These are phyloP conservation scores for Dendrocalamus sinicus DNA, from an alignment of 176 grass and related monocot species.

Conservation along the genomic window DNA sequence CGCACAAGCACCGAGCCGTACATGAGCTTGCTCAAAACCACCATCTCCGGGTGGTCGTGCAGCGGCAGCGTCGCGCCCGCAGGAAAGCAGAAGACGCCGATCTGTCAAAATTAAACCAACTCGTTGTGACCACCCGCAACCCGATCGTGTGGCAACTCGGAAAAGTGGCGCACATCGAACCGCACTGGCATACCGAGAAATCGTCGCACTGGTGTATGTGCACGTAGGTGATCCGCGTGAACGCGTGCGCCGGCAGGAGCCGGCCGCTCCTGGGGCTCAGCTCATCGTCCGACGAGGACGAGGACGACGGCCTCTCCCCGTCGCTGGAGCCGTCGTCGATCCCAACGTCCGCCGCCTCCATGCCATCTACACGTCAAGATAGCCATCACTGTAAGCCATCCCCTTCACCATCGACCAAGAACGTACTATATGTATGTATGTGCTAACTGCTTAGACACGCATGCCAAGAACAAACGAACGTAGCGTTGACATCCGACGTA, in stretches of 20 bases:
- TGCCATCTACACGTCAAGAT: slow-evolving; percentile 40
- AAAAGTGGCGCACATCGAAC: not conserved
- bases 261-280: slow-evolving; percentile 35
- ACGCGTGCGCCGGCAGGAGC: slow-evolving; percentile 51
- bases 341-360: slow-evolving; percentile 73
- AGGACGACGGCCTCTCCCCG: slow-evolving; percentile 28
- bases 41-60: slow-evolving; percentile 88
- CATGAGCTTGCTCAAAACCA: slow-evolving; percentile 78
- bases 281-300: slow-evolving; percentile 37
- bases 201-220: slow-evolving; percentile 74
- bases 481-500: not conserved
- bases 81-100: slow-evolving; percentile 89
- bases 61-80: slow-evolving; percentile 76
- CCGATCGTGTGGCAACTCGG: not conserved
- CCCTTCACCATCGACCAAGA: not conserved
- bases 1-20: slow-evolving; percentile 61
- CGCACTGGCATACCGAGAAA: slow-evolving; percentile 64
- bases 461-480: not conserved
- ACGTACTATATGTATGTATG: not conserved
- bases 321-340: slow-evolving; percentile 54
- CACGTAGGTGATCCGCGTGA: slow-evolving; percentile 74
- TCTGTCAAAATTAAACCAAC: slow-evolving; percentile 44
- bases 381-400: not conserved
- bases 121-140: not conserved
- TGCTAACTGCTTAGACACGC: too few relatives aligned